These are phyloP conservation scores for Silene latifolia DNA, from an alignment of 148 eudicot species.

Conservation along the genomic window DNA sequence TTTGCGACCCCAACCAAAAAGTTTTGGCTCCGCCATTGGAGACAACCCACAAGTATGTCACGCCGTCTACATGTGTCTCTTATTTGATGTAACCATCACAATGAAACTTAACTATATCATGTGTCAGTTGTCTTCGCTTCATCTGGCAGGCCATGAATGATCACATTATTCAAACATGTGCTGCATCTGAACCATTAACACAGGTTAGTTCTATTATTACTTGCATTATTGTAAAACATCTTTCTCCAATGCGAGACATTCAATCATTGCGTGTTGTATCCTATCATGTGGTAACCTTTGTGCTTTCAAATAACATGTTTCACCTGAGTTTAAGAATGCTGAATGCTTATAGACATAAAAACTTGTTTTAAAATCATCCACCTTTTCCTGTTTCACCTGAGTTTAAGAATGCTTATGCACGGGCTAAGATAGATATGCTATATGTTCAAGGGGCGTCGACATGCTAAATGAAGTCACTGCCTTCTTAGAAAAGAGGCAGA, in stretches of 20 bases:
- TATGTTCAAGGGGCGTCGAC: too few species aligned
- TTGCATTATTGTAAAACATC: background rate
- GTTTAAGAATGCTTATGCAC: constrained; percentile 10
- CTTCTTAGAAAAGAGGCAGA: background rate
- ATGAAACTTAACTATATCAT: background rate
- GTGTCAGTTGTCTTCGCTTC: background rate
- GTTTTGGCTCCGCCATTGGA: background rate
- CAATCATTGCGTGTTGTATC: background rate
- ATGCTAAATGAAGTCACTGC: background rate
- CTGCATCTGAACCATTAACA: background rate
- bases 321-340: constrained; percentile 5
- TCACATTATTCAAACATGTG: constrained; percentile 7
- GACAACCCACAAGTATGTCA: background rate
- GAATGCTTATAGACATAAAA: too few species aligned
- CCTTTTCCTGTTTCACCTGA: constrained; percentile 3
- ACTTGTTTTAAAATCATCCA: too few species aligned
- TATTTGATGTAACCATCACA: background rate
- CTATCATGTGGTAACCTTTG: background rate
- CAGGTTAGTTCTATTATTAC: background rate
- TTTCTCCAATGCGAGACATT: background rate
- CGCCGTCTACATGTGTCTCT: background rate
- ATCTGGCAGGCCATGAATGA: background rate
- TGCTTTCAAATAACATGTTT: background rate
- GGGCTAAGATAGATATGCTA: too few species aligned
- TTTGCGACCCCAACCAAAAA: background rate